Evolutionary conservation across 805 yeast genomes (phyloP).

Genomic region (Debaryomyces prosopidis): DNA sequence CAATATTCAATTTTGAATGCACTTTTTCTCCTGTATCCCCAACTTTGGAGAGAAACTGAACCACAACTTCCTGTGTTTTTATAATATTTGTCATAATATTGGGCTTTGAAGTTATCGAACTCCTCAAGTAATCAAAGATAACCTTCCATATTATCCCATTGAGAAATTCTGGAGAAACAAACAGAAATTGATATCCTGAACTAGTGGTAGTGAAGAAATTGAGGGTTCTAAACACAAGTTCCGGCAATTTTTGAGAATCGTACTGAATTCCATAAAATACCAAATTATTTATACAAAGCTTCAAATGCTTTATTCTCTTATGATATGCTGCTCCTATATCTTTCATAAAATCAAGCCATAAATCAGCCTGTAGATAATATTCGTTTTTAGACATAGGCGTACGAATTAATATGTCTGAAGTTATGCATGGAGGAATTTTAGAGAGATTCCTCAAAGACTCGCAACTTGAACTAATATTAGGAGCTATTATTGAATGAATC

Average conservation of each 20-base stretch:
- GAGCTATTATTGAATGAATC: slow-evolving; percentile 33
- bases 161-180: slow-evolving; percentile 20
- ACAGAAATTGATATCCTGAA: slow-evolving; percentile 21
- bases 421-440: slow-evolving; percentile 39
- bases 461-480: slow-evolving; percentile 33
- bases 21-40: slow-evolving; percentile 8
- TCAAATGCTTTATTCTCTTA: slow-evolving; percentile 17
- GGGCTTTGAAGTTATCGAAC: not conserved
- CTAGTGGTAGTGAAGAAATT: slow-evolving; percentile 15
- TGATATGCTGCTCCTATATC: slow-evolving; percentile 22
- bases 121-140: slow-evolving; percentile 16
- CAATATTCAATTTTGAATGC: slow-evolving; percentile 20
- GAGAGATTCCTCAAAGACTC: slow-evolving; percentile 23
- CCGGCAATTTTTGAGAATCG: slow-evolving; percentile 20
- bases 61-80: slow-evolving; percentile 30
- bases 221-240: slow-evolving; percentile 17
- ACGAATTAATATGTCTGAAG: slow-evolving; percentile 38
- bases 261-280: slow-evolving; percentile 26
- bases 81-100: slow-evolving; percentile 14
- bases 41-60: slow-evolving; percentile 13
- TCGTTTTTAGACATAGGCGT: slow-evolving; percentile 35
- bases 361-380: slow-evolving; percentile 32
- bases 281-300: slow-evolving; percentile 25
- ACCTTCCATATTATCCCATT: slow-evolving; percentile 29
- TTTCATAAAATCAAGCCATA: slow-evolving; percentile 31